Conservation (phyloP, 805 yeast genomes). For the Candida nemodendra region DNA sequence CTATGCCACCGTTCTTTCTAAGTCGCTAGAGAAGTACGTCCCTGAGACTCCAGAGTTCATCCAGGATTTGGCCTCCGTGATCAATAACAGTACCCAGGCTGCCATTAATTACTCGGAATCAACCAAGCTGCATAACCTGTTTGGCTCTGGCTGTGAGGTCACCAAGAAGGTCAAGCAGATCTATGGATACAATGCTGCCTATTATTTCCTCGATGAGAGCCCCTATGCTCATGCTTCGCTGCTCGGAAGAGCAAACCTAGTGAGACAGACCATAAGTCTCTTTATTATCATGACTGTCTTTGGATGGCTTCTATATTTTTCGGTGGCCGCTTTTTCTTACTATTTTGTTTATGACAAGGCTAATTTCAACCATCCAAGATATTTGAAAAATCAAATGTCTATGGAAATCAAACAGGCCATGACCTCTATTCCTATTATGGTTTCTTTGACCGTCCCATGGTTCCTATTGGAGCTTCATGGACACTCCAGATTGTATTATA, state of each 20-base stretch:
- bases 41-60: conserved; percentile 31
- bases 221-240: conserved; percentile 62
- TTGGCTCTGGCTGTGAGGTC: conserved; percentile 24
- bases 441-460: conserved; percentile 84
- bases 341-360: conserved; percentile 78
- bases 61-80: conserved; percentile 18
- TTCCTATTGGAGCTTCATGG: conserved; percentile 83
- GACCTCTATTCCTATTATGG: conserved; percentile 88
- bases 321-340: conserved; percentile 76
- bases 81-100: conserved; percentile 27
- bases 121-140: conserved; percentile 29
- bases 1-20: conserved; percentile 70
- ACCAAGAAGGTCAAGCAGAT: conserved; percentile 47
- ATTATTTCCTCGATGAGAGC: conserved; percentile 56
- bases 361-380: conserved; percentile 93
- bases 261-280: conserved; percentile 71
- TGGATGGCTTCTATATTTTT: conserved; percentile 81
- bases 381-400: conserved; percentile 87
- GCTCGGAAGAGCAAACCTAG: conserved; percentile 65
- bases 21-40: conserved; percentile 39
- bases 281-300: conserved; percentile 71
- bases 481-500: conserved; percentile 72
- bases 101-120: conserved; percentile 19
- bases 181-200: conserved; percentile 44
- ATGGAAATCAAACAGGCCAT: conserved; percentile 79